These are phyloP conservation scores for Xylariaceae sp. DNA, from an alignment of 2,329 filamentous ascomycete genomes.

Conservation along the genomic window DNA sequence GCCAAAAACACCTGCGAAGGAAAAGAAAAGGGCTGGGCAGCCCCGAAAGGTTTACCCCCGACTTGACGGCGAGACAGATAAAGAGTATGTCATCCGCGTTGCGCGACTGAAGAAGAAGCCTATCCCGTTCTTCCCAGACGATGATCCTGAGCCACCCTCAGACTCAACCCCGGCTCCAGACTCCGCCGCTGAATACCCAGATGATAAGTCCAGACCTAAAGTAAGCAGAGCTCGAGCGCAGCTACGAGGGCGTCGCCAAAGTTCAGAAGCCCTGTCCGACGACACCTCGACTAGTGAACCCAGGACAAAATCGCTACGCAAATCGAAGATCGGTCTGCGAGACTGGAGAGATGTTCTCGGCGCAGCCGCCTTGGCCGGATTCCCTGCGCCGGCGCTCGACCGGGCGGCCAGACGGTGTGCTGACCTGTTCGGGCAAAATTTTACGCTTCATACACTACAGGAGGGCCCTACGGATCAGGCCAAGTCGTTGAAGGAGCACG, in stretches of 20 bases:
- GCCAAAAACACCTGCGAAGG: background rate
- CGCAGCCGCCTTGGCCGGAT: conserved; percentile 76
- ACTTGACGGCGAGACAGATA: conserved; percentile 51
- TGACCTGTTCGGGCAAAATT: conserved; percentile 73
- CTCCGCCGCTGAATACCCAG: conserved; percentile 2
- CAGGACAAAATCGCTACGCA: conserved; percentile 9
- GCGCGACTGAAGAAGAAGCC: conserved; percentile 49
- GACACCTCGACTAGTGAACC: conserved; percentile 16
- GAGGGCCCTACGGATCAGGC: conserved; percentile 41
- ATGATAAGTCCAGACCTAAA: conserved; percentile 27
- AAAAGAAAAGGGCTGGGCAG: conserved; percentile 43
- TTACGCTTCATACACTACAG: conserved; percentile 64
- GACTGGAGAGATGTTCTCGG: conserved; percentile 90
- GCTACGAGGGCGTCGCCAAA: background rate
- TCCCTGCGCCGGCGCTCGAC: conserved; percentile 67
- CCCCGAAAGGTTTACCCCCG: conserved; percentile 49
- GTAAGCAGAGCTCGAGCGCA: conserved; percentile 23
- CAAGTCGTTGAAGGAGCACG: background rate
- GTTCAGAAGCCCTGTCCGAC: conserved; percentile 7
- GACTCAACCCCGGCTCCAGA: conserved; percentile 24
- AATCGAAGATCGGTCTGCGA: conserved; percentile 51
- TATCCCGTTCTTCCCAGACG: conserved; percentile 35
- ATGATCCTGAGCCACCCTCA: conserved; percentile 15
- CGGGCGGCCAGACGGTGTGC: conserved; percentile 77
- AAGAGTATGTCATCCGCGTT: conserved; percentile 54